These are phyloP conservation scores for Coemansia sp. DNA, from an alignment of 192 early-diverging fungal species.

Conservation along the genomic window DNA sequence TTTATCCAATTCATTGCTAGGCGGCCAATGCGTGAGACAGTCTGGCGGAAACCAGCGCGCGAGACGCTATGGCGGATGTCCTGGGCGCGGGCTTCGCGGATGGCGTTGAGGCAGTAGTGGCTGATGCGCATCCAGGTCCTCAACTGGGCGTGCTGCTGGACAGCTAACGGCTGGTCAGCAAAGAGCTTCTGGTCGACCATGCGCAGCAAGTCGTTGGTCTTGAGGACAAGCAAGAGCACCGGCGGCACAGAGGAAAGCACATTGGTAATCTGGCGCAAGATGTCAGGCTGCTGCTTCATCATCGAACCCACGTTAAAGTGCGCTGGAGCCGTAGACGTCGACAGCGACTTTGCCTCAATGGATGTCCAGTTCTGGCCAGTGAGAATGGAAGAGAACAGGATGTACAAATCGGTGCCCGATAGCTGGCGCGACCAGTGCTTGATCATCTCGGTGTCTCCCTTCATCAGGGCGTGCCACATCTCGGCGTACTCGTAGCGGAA, in stretches of 20 bases:
- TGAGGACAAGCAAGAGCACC: conserved; percentile 81
- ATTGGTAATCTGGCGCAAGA: conserved; percentile 71
- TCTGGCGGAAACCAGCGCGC: conserved; percentile 5
- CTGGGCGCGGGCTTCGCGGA: conserved; percentile 32
- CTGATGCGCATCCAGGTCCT: conserved; percentile 37
- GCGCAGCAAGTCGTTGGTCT: conserved; percentile 87
- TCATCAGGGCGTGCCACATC: conserved; percentile 82
- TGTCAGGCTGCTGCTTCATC: conserved; percentile 55
- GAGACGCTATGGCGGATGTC: conserved; percentile 25
- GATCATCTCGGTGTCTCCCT: conserved; percentile 72
- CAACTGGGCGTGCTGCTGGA: conserved; percentile 46
- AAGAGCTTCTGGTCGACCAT: conserved; percentile 60
- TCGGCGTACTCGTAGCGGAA: conserved; percentile 84
- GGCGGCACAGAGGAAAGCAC: conserved; percentile 82
- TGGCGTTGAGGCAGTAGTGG: conserved; percentile 43
- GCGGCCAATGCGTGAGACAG: conserved; percentile 3
- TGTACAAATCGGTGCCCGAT: conserved; percentile 75
- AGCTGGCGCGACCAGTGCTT: conserved; percentile 61
- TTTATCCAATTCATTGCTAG: conserved; percentile 26
- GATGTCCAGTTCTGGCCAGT: conserved; percentile 83
- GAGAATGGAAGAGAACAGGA: conserved; percentile 82
- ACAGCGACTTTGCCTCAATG: conserved; percentile 50
- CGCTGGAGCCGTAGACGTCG: conserved; percentile 42
- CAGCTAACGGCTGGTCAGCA: conserved; percentile 37
- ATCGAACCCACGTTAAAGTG: conserved; percentile 57